Evolutionary conservation across 2,329 filamentous ascomycete genomes (phyloP), one percentile per base, ranked within the genome.

Genomic region (Fusarium liriodendri): DNA sequence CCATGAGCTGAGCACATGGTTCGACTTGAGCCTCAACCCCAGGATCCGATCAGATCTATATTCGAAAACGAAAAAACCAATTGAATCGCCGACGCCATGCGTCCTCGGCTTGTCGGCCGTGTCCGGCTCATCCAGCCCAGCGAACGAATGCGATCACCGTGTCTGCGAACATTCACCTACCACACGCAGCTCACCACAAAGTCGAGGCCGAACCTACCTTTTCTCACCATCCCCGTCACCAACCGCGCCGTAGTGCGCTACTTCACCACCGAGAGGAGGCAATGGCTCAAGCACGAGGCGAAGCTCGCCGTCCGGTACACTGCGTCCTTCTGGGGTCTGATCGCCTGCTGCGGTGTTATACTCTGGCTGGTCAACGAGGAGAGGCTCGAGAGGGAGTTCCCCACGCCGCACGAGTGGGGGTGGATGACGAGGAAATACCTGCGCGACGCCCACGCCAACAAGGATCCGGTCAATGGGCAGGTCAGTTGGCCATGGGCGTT

Each of bases 341-440:
- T 91, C 9, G 84, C 88, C 52, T 88, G 92, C 68, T 82, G 91
- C 47, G 84, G 89, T 42, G 84, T 93, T 11, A 89, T 91, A 42
- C 35, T 37, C 7, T 88, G 88, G 73, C 89, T 91, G 18, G 80
- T 95, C 38, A 87, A 93, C 79, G 92, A 95, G 78, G 94, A 97
- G 82, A 85, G 88, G 69, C 86, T 94, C 52, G 95, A 98, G 83
- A 88, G 92, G 57, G 86, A 89, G 62, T 94, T 92, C 80, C 95
- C 95, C 0, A 95, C 94, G 1, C 95, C 96, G 1, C 88, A 89
- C 29, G 95, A 97, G 80, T 98, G 95, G 95, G 85, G 85, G 0
- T 93, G 91, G 81, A 83, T 90, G 73, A 94, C 93, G 54, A 87
- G 95, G 27, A 89, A 93, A 83, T 86, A 88, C 42, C 87, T 94